A percentile compares a stretch with the other conserved stretches of the same genome.
These are phyloP conservation scores for Penicillium sp. DNA, from an alignment of 2,329 filamentous ascomycete species.

Conservation along the genomic window DNA sequence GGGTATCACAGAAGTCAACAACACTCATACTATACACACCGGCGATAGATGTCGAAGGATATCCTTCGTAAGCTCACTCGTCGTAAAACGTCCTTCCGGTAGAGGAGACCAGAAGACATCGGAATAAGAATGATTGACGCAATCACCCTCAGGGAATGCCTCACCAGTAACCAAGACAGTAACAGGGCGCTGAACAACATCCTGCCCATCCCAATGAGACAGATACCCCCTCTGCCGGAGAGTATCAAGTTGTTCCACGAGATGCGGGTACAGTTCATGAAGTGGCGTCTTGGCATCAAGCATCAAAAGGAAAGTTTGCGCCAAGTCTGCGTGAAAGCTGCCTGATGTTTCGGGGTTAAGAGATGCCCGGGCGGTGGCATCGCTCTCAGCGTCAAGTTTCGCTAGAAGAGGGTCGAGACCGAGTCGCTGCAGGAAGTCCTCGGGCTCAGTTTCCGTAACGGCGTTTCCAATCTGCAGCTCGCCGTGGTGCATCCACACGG, in stretches of 20 bases:
- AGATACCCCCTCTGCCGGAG: slow-evolving; percentile 26
- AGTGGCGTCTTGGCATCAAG: slow-evolving; percentile 25
- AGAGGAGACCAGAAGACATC: slow-evolving; percentile 17
- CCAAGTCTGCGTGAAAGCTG: slow-evolving; percentile 8
- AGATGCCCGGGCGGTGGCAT: neutral
- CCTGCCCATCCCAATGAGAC: slow-evolving; percentile 23
- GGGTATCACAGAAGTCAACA: slow-evolving; percentile 19
- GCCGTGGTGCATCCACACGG: slow-evolving; percentile 27
- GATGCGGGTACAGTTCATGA: slow-evolving; percentile 16
- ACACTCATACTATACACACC: slow-evolving; percentile 15
- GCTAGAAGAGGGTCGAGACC: slow-evolving; percentile 27
- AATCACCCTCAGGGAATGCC: slow-evolving; percentile 2
- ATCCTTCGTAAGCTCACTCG: slow-evolving; percentile 4
- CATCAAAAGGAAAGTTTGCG: slow-evolving; percentile 24
- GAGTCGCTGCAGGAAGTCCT: slow-evolving; percentile 17
- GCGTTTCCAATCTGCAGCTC: slow-evolving; percentile 26
- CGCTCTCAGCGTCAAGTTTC: slow-evolving; percentile 13
- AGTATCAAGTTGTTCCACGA: slow-evolving; percentile 20
- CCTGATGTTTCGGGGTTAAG: neutral
- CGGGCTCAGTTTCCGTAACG: slow-evolving; percentile 6
- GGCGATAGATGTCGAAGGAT: slow-evolving; percentile 10
- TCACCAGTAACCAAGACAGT: slow-evolving; percentile 27
- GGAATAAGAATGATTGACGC: slow-evolving; percentile 9
- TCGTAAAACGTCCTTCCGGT: neutral
- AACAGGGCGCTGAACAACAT: slow-evolving; percentile 22